phyloP scores from a whole-genome alignment of 352 stramenopile genomes.

The Discostella stelligera region DNA sequence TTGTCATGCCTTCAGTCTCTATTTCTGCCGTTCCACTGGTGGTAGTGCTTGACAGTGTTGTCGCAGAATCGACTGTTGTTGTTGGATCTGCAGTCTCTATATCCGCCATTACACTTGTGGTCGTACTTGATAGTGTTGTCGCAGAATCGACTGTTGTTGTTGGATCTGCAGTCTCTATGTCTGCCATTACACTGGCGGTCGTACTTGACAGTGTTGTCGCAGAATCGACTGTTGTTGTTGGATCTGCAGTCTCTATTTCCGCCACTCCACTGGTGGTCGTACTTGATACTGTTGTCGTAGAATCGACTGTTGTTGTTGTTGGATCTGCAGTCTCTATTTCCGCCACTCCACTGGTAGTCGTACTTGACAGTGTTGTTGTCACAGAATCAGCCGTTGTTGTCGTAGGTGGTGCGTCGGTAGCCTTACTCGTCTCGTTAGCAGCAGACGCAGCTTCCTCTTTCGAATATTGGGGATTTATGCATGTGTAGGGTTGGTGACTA shows the following conservation, averaged over 20 bases:
- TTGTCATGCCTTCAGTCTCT: not conserved
- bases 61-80: not conserved
- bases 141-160: too few species aligned
- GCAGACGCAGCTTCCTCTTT: not conserved
- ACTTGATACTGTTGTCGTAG: not conserved
- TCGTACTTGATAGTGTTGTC: too few species aligned
- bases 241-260: not conserved
- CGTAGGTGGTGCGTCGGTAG: not conserved
- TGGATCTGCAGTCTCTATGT: too few species aligned
- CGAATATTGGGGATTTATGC: constrained; percentile 9
- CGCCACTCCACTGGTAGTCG: not conserved
- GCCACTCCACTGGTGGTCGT: not conserved
- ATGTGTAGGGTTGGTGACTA: constrained; percentile 33
- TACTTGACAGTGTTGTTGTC: not conserved
- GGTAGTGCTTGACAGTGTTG: not conserved
- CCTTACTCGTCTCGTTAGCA: not conserved
- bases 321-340: not conserved
- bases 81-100: not conserved
- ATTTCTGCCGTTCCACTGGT: not conserved
- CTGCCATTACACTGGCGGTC: too few species aligned
- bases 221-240: not conserved
- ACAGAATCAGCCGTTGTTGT: not conserved
- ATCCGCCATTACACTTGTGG: too few species aligned
- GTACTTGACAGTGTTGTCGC: too few species aligned
- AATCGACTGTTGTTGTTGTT: not conserved